Evolutionary conservation across 768 basidiomycete genomes (phyloP).

Genomic region (Kwoniella dendrophila): DNA sequence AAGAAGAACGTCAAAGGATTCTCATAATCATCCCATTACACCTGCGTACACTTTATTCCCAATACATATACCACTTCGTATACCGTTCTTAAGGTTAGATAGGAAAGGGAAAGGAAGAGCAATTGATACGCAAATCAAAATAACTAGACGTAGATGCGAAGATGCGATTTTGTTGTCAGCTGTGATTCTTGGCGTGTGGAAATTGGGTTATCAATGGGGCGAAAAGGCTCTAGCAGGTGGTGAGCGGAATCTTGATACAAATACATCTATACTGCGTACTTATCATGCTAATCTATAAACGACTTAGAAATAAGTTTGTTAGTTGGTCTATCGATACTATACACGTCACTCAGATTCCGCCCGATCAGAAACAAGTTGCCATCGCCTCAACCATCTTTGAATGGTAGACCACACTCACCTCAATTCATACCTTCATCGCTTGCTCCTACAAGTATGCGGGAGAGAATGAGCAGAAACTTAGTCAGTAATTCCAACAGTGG

Average conservation of each 20-base stretch:
- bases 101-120: slow-evolving; percentile 22
- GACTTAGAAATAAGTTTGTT: slow-evolving; percentile 42
- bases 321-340: slow-evolving; percentile 39
- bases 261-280: background rate
- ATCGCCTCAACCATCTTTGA: slow-evolving; percentile 4
- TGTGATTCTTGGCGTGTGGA: slow-evolving; percentile 32
- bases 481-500: slow-evolving; percentile 9
- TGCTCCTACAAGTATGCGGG: slow-evolving; percentile 8
- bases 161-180: slow-evolving; percentile 37
- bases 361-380: slow-evolving; percentile 15
- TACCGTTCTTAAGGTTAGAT: slow-evolving; percentile 1
- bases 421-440: slow-evolving; percentile 8
- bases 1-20: slow-evolving; percentile 1
- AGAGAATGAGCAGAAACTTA: slow-evolving; percentile 12
- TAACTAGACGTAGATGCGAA: slow-evolving; percentile 46
- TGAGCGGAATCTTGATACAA: slow-evolving; percentile 10
- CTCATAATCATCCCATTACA: slow-evolving; percentile 14
- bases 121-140: slow-evolving; percentile 5
- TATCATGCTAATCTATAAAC: background rate
- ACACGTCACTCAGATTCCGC: slow-evolving; percentile 20
- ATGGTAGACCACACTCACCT: slow-evolving; percentile 24
- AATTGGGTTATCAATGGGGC: slow-evolving; percentile 35
- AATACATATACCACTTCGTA: background rate
- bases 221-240: slow-evolving; percentile 47
- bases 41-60: slow-evolving; percentile 16